Evolutionary conservation across 805 yeast species (phyloP).

Genomic region (Blastobotrys peoriensis): DNA sequence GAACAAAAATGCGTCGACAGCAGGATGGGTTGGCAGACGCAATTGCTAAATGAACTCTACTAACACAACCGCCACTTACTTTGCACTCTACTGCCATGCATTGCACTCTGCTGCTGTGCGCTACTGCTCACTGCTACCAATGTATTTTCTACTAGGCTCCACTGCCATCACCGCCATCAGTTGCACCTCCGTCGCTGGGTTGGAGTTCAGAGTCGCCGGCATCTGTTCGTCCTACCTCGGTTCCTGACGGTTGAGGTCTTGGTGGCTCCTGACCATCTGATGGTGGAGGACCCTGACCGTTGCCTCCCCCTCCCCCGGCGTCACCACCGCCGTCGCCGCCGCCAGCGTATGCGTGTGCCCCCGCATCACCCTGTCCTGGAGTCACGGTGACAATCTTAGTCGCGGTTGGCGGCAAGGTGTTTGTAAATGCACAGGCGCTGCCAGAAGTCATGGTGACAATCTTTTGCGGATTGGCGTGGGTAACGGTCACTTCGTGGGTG

Average conservation of each 20-base stretch:
- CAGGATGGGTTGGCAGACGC: conserved; percentile 58
- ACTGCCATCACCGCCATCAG: too few relatives aligned
- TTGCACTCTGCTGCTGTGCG: neutral
- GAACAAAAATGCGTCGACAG: conserved; percentile 64
- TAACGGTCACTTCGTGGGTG: conserved; percentile 2
- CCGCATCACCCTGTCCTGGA: too few relatives aligned
- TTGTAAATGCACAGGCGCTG: neutral
- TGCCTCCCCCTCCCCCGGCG: neutral
- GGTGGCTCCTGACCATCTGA: neutral
- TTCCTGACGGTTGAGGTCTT: neutral
- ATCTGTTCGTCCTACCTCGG: neutral
- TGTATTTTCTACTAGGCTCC: too few relatives aligned
- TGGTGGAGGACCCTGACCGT: neutral
- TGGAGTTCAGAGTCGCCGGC: neutral
- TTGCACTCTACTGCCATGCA: neutral
- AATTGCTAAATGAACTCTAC: conserved; percentile 27
- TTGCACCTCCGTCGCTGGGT: too few relatives aligned
- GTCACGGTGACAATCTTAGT: neutral
- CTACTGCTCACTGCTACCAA: too few relatives aligned
- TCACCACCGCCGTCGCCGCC: conserved; percentile 1
- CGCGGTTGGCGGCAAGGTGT: neutral
- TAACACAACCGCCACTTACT: neutral
- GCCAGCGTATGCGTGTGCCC: neutral
- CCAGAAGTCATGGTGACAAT: conserved; percentile 2
- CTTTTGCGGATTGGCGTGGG: neutral